Evolutionary conservation across 106 monocot genomes (phyloP).

Genomic region (Triglochin maritima): DNA sequence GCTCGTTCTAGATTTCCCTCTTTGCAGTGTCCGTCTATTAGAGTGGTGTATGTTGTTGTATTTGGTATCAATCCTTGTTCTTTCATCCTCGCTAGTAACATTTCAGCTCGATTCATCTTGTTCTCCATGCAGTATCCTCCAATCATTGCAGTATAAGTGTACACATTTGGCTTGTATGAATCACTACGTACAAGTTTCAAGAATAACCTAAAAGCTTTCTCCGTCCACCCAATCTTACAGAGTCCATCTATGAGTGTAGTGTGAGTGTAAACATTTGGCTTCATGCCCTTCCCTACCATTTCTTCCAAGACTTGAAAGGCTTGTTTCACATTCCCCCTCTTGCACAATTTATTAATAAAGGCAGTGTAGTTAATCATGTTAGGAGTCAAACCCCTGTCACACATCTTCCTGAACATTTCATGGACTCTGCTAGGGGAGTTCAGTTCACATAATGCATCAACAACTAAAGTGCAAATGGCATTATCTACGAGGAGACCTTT

Average conservation of each 20-base stretch:
- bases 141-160: conserved; percentile 92
- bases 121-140: conserved; percentile 79
- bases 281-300: conserved; percentile 62
- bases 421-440: conserved; percentile 31
- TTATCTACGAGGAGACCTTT: conserved; percentile 48
- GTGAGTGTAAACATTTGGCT: conserved; percentile 90
- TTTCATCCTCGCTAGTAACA: conserved; percentile 66
- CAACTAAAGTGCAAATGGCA: conserved; percentile 54
- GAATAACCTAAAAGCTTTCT: conserved; percentile 85
- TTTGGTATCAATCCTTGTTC: conserved; percentile 75
- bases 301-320: conserved; percentile 88
- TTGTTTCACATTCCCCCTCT: conserved; percentile 80
- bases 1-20: conserved; percentile 55
- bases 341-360: conserved; percentile 68
- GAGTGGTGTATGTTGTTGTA: conserved; percentile 62
- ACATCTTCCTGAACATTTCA: conserved; percentile 57
- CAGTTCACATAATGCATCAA: conserved; percentile 51
- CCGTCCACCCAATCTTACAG: conserved; percentile 96
- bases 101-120: conserved; percentile 77
- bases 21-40: conserved; percentile 82
- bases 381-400: conserved; percentile 37
- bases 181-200: conserved; percentile 82
- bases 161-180: conserved; percentile 75
- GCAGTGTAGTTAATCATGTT: conserved; percentile 94
- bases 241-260: conserved; percentile 76